Evolutionary conservation across 225 moss, liverwort and hornwort genomes (phyloP), one percentile per base, ranked within the genome.

Genomic region (Sphagnum contortum): DNA sequence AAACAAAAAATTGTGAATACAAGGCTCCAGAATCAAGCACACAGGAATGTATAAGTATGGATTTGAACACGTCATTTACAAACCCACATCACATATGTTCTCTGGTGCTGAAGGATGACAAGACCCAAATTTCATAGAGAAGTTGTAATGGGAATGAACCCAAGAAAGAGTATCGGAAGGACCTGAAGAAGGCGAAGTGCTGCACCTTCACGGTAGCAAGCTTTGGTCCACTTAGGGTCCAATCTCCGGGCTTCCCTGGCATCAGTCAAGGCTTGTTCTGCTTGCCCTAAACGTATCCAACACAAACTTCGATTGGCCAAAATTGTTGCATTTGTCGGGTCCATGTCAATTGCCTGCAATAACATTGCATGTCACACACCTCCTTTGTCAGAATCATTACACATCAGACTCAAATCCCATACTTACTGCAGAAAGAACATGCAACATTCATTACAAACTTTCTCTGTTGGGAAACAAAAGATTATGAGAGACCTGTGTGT

Each of bases 291-390:
- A 58, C 90, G 85, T 44, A 93, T 80, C 96, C 96, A 98, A 73
- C 96, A 98, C 59, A 98, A 73, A 71, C 96, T 98, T 59, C 96
- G 81, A 79, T 98, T 98, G 6, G 92, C 87, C 57, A 90, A 64
- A 45, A 87, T 72, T 68, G 88, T 79, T 7, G 74, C 81, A 62
- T 81, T 93, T 49, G 76, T 84, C n/a, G 90, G 85, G 80, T 98
- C 91, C 65, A 98, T 68, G 69, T 98, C 96, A 72, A 82, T 81
- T 59, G 96, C 93, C 90, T 98, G 84, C 48, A 70, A 62, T 12
- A 29, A 29, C 59, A 54, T 52, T 53, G 5, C 53, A 55, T 12
- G 9, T 56, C 9, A 55, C 29, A 3, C 29, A 29, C 29, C 29
- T 29, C 29, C 29, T 29, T 29, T 29, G 29, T 29, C 29, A 29